phyloP scores from a whole-genome alignment of 495 filamentous ascomycete species.

The Lichenothelia convexa region DNA sequence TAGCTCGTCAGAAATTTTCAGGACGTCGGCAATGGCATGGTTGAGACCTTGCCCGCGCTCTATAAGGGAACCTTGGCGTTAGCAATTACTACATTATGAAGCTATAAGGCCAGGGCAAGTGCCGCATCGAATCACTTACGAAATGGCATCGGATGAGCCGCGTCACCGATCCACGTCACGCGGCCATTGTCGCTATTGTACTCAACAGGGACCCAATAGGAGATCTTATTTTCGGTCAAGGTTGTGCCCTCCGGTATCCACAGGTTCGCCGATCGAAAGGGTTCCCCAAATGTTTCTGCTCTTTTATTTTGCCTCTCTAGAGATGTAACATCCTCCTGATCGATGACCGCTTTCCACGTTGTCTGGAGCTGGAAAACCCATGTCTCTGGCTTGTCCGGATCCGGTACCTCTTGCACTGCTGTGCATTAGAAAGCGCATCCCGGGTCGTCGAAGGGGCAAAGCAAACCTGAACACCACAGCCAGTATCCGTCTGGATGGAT shows the following conservation, averaged over 20 bases:
- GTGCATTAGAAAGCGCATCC: no score
- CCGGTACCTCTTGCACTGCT: conserved; percentile 12
- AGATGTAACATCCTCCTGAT: conserved; percentile 14
- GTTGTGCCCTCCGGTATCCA: conserved; percentile 27
- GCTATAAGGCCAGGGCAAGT: no score
- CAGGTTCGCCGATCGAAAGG: conserved; percentile 23
- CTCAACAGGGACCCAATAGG: conserved; percentile 23
- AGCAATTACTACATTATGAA: no score
- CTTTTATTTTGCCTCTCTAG: conserved; percentile 23
- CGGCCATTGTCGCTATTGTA: conserved; percentile 31
- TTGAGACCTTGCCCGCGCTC: conserved; percentile 37
- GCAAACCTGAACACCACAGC: conserved; percentile 3
- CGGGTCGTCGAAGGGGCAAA: no score
- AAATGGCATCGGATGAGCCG: conserved; percentile 42
- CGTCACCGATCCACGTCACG: conserved; percentile 39
- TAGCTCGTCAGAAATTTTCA: no score
- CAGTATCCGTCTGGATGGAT: conserved; percentile 14
- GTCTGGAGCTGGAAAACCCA: conserved; percentile 24
- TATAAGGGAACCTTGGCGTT: conserved; percentile 5
- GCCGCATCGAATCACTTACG: conserved; percentile 33
- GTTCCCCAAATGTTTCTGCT: conserved; percentile 19
- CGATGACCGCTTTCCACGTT: conserved; percentile 16
- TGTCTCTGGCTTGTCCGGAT: conserved; percentile 16
- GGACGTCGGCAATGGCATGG: conserved; percentile 28
- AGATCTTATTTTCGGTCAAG: conserved; percentile 21